phyloP scores from a whole-genome alignment of 2,329 filamentous ascomycete species.

The Nemania sp. region DNA sequence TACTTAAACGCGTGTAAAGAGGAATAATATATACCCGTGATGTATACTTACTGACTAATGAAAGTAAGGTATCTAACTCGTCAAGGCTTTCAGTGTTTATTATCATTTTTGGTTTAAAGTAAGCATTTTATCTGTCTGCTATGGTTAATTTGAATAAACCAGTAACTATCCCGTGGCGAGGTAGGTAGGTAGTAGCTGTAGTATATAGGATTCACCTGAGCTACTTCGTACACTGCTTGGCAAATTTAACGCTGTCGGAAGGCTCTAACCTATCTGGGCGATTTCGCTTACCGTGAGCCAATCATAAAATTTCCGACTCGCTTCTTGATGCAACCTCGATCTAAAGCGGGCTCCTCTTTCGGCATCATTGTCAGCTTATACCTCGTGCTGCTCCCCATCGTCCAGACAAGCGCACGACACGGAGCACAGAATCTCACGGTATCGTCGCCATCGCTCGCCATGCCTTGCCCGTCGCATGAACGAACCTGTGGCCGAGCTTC shows the following conservation, averaged over 20 bases:
- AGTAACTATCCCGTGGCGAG: no score
- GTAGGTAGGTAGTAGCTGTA: no score
- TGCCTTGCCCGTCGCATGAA: no score
- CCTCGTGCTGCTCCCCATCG: not conserved
- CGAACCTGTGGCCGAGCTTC: no score
- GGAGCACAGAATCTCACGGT: not conserved
- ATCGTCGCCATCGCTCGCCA: constrained; percentile 5
- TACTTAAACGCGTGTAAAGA: no score
- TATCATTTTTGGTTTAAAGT: no score
- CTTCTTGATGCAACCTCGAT: constrained; percentile 38
- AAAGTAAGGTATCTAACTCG: no score
- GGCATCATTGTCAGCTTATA: constrained; percentile 15
- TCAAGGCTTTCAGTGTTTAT: no score
- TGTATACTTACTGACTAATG: no score
- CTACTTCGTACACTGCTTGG: constrained; percentile 16
- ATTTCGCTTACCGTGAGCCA: constrained; percentile 38
- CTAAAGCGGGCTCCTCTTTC: constrained; percentile 21
- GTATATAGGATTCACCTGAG: not conserved
- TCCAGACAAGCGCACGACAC: not conserved
- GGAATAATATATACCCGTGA: no score
- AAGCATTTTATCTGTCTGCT: no score
- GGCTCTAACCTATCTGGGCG: constrained; percentile 26
- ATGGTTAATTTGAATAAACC: no score
- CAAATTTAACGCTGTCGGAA: constrained; percentile 27
- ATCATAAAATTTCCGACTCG: constrained; percentile 40